Percentiles rank a stretch among this genome's conserved stretches.
Evolutionary conservation across 306 rosid species (phyloP).

Genomic region (Hippophae rhamnoides): DNA sequence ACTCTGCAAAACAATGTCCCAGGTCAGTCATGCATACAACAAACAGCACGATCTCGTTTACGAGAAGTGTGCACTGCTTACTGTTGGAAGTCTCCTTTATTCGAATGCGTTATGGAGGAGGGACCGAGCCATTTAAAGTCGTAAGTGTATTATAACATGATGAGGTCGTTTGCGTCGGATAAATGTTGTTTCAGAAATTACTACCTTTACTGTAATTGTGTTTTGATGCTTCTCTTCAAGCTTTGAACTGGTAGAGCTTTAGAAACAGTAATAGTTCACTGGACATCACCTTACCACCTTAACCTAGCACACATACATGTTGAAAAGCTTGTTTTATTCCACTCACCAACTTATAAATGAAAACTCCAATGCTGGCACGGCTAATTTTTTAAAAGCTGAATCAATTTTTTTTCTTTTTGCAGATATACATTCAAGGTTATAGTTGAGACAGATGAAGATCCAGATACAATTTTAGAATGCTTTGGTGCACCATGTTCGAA

Average conservation of each 20-base stretch:
- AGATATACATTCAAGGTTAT: constrained; percentile 65
- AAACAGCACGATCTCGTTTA: constrained; percentile 42
- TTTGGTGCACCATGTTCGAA: constrained; percentile 37
- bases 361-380: too few relatives aligned
- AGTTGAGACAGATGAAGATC: constrained; percentile 50
- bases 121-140: constrained; percentile 64
- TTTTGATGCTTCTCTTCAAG: too few relatives aligned
- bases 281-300: too few relatives aligned
- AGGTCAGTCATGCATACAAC: constrained; percentile 20
- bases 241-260: too few relatives aligned
- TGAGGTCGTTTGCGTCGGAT: neutral
- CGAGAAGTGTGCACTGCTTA: constrained; percentile 53
- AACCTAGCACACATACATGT: too few relatives aligned
- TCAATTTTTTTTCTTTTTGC: neutral
- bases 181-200: too few relatives aligned
- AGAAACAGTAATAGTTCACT: too few relatives aligned
- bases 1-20: constrained; percentile 19
- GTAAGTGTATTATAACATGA: constrained; percentile 24
- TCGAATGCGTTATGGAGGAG: constrained; percentile 67
- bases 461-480: constrained; percentile 40
- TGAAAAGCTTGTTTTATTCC: too few relatives aligned
- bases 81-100: constrained; percentile 59
- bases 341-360: too few relatives aligned
- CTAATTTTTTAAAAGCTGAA: too few relatives aligned
- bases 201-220: too few relatives aligned